Base-by-base conservation (phyloP, 805 yeast genomes). In the Wickerhamiella cacticola region DNA sequence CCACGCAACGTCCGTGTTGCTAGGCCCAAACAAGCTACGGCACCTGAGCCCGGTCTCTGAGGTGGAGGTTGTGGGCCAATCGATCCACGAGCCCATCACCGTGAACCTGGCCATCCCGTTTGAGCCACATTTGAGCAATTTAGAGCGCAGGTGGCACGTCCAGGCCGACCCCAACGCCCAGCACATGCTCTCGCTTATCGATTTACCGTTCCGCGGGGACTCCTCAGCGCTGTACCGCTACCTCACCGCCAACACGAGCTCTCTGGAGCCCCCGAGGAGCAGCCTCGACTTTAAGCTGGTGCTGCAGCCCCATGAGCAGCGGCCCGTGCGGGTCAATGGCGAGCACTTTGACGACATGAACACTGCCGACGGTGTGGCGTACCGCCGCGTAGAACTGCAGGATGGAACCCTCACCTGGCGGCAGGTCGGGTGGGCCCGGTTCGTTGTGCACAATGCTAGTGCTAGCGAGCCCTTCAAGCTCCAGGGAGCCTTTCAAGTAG, bases 351-450 rank as follows among this genome's bases (percentile, higher is more conserved):
- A 18, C 18, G 40, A 45, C 18, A 25, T 21, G 12, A 42, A 45
- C 9, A 26, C 38, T 10, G 15, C 41, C 10, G 52, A 51, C n/a
- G 65, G 65, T 25, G 36, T 45, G 2, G 64, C 63, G 2, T 61
- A 53, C 38, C 53, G 65, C n/a, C 43, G 46, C 18, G 51, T 55
- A n/a, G 41, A 45, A 24, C 38, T 51, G 13, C 46, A 13, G 2
- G 21, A 19, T 3, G 23, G 35, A 16, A 12, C 28, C 4, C n/a
- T n/a, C n/a, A 31, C 35, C 15, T 61, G 53, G 50, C 41, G 38
- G 21, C 52, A 52, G 10, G 64, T 63, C 2, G 66, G 66, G 5
- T 61, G 63, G 63, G 63, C 66, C 12, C 55, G 66, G 15, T 44
- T 61, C 12, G 50, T 55, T 3, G 53, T 61, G 22, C 47, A 47